Base-by-base conservation (phyloP, 31 red algal species). In the Porphyra umbilicalis region DNA sequence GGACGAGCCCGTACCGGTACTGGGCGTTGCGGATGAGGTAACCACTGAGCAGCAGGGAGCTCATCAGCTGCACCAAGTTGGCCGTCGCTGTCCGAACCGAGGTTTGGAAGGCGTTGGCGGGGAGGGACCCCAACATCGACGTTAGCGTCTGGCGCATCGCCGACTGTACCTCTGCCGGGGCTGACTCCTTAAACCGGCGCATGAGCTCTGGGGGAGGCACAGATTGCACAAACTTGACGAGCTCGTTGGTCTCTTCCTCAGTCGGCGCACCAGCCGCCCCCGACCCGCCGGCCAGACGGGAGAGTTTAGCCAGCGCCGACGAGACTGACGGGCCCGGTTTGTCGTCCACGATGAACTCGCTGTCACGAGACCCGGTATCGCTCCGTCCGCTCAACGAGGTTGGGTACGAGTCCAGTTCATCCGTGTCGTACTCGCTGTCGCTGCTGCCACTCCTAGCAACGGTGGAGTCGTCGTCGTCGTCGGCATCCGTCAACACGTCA, bases 11-110 rank as follows among this genome's bases (percentile, higher is more conserved):
- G 32, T 92, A 79, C 31, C 95, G 89, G 79, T 98, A 98, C 36
- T 87, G 81, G 6, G 92, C 95, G 80, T 94, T 98, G 29, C 95
- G 81, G 33, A 98, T 83, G 86, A 98, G 91, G 75, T 98, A 98
- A 9, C 95, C 95, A 25, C 83, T 98, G 81, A 98, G 83, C 10
- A 94, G 46, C 34, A 83, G 87, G 46, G 92, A 94, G 57, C 92
- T 85, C 79, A 98, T 91, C 35, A 98, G 75, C 75, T 98, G 91
- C 34, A 94, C 92, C 36, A 98, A 85, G 15, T 91, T 91, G 18
- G 85, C 82, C 15, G 90, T 89, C 85, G 94, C 83, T 1, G 95
- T 98, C 3, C 87, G 83, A 36, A 98, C 81, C 32, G 71, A 57
- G 16, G 86, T 86, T 16, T 84, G 78, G 46, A 92, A 98, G 31